These are phyloP conservation scores for Pisolithus orientalis DNA, from an alignment of 768 basidiomycete genomes.

Conservation along the genomic window DNA sequence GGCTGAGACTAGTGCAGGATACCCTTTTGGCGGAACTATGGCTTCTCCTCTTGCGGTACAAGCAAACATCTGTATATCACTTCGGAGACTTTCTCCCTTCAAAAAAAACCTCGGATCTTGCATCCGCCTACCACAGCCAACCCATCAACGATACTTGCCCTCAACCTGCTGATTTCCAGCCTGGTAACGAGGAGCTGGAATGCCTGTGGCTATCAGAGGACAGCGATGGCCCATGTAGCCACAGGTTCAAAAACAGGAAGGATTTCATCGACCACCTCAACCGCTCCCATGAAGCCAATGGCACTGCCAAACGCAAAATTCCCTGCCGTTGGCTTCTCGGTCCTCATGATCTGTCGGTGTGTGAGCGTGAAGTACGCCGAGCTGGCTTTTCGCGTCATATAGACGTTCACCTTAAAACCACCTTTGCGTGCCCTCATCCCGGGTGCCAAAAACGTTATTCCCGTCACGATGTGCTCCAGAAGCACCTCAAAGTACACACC, in stretches of 20 bases:
- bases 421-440: background rate
- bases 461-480: constrained; percentile 1
- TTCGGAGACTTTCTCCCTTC: too few relatives aligned
- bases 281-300: background rate
- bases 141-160: too few relatives aligned
- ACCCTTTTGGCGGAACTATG: too few relatives aligned
- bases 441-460: constrained; percentile 3
- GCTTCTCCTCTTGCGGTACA: too few relatives aligned
- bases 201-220: background rate
- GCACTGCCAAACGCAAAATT: background rate
- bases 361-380: background rate
- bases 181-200: background rate
- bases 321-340: background rate
- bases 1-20: too few relatives aligned
- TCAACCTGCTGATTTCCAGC: too few relatives aligned
- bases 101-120: too few relatives aligned
- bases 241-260: background rate
- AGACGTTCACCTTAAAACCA: background rate
- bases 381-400: constrained; percentile 7
- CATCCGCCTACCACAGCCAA: too few relatives aligned
- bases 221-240: background rate
- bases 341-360: background rate
- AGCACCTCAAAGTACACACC: background rate
- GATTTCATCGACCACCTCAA: background rate
- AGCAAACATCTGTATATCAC: too few relatives aligned